Percentiles rank a stretch among this genome's conserved stretches.
Conservation (phyloP, 768 basidiomycete genomes). For the Auricularia heimuer region DNA sequence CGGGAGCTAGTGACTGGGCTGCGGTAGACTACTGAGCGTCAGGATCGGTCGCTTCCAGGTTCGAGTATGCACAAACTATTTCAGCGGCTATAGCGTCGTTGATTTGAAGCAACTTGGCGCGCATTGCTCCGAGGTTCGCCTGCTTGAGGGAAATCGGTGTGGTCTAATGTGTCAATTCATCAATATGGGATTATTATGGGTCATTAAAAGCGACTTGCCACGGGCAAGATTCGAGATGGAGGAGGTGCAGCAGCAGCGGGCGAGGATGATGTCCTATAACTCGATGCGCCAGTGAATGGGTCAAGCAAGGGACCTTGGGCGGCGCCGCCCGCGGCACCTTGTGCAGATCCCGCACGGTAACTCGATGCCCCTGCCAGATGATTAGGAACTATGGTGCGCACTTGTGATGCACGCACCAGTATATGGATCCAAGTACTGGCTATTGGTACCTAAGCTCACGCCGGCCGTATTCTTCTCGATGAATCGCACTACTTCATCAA, state of each 20-base stretch:
- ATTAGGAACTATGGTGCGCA: neutral
- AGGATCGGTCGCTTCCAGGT: neutral
- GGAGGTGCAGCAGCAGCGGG: conserved; percentile 24
- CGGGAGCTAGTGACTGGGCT: conserved; percentile 57
- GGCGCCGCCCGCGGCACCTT: conserved; percentile 22
- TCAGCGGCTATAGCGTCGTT: conserved; percentile 57
- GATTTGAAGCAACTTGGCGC: conserved; percentile 66
- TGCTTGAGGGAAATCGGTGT: conserved; percentile 74
- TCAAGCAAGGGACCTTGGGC: conserved; percentile 34
- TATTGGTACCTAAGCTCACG: conserved; percentile 48
- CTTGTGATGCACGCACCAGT: conserved; percentile 46
- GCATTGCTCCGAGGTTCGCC: conserved; percentile 71
- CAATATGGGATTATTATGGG: neutral
- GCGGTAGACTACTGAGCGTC: conserved; percentile 47
- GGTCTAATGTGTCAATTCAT: conserved; percentile 40
- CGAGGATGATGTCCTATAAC: conserved; percentile 38
- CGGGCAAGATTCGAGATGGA: conserved; percentile 12
- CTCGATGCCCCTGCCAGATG: neutral
- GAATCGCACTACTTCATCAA: conserved; percentile 86
- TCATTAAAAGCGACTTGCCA: conserved; percentile 15
- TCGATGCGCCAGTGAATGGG: conserved; percentile 64
- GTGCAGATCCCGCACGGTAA: conserved; percentile 18
- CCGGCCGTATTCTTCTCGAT: conserved; percentile 88
- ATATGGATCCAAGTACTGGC: conserved; percentile 69
- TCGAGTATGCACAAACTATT: conserved; percentile 39